Evolutionary conservation across 1,284 basidiomycete genomes (phyloP).

Genomic region (Ustilago xerochloae): DNA sequence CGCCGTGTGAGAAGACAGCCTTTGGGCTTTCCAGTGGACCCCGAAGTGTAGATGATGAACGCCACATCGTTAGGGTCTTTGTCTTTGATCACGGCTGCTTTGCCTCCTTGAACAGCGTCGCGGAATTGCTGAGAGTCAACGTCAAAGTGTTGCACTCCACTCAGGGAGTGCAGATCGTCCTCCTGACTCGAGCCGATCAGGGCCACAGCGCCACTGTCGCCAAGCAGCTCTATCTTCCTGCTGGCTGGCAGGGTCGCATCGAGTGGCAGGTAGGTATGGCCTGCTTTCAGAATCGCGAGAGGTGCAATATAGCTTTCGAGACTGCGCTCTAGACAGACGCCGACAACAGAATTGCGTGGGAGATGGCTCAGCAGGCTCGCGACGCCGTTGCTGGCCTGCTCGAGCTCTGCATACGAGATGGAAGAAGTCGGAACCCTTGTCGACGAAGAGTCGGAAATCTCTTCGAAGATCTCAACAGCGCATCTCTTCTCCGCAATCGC

Average conservation of each 20-base stretch:
- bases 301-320: conserved; percentile 56
- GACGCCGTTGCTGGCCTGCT: conserved; percentile 22
- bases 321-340: conserved; percentile 54
- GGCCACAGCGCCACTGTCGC: conserved; percentile 49
- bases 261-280: conserved; percentile 65
- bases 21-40: conserved; percentile 63
- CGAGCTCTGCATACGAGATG: conserved; percentile 50
- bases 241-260: conserved; percentile 64
- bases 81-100: not conserved
- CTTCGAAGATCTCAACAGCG: conserved; percentile 46
- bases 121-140: conserved; percentile 19
- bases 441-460: conserved; percentile 10
- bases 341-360: conserved; percentile 49
- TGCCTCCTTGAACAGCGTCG: not conserved
- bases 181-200: conserved; percentile 34
- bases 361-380: conserved; percentile 23
- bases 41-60: conserved; percentile 66
- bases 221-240: conserved; percentile 60
- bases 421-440: conserved; percentile 6
- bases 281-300: conserved; percentile 54
- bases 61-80: conserved; percentile 40
- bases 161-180: not conserved
- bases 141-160: conserved; percentile 5
- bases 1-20: conserved; percentile 57
- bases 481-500: conserved; percentile 16